phyloP scores from a whole-genome alignment of 108 stramenopile genomes.

The Stephanodiscus triporus region DNA sequence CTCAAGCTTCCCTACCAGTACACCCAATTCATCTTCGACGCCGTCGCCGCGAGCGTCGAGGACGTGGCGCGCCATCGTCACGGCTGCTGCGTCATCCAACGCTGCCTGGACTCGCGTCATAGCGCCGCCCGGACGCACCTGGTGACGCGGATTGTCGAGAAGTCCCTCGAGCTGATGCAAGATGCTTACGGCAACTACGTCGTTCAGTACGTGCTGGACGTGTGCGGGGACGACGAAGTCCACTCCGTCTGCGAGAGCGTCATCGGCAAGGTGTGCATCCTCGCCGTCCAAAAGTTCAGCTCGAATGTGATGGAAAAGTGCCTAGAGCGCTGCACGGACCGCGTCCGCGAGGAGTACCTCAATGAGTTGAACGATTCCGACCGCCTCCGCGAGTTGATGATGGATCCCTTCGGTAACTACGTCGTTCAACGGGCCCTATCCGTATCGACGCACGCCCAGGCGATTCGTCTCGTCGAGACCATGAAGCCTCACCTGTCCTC shows the following conservation, averaged over 20 bases:
- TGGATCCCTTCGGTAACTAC: slow-evolving; percentile 98
- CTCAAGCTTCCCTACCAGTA: slow-evolving; percentile 92
- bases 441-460: slow-evolving; percentile 92
- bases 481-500: slow-evolving; percentile 93
- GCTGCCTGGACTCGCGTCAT: slow-evolving; percentile 93
- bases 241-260: slow-evolving; percentile 91
- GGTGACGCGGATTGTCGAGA: slow-evolving; percentile 88
- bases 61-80: slow-evolving; percentile 97
- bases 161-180: slow-evolving; percentile 96
- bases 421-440: slow-evolving; percentile 94
- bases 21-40: slow-evolving; percentile 93
- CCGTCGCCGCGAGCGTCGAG: slow-evolving; percentile 85
- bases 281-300: slow-evolving; percentile 97
- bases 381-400: slow-evolving; percentile 86
- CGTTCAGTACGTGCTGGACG: slow-evolving; percentile 93
- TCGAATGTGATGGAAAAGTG: slow-evolving; percentile 99
- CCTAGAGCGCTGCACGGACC: slow-evolving; percentile 91
- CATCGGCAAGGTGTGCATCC: slow-evolving; percentile 84
- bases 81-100: slow-evolving; percentile 98
- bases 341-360: slow-evolving; percentile 84
- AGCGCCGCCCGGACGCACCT: slow-evolving; percentile 84
- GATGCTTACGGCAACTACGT: slow-evolving; percentile 95
- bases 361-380: slow-evolving; percentile 86
- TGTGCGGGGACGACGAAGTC: slow-evolving; percentile 91
- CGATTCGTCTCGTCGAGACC: slow-evolving; percentile 90